A percentile compares a stretch with the other conserved stretches of the same genome.
These are phyloP conservation scores for Candida labiduridarum DNA, from an alignment of 1,139 yeast genomes.

Conservation along the genomic window DNA sequence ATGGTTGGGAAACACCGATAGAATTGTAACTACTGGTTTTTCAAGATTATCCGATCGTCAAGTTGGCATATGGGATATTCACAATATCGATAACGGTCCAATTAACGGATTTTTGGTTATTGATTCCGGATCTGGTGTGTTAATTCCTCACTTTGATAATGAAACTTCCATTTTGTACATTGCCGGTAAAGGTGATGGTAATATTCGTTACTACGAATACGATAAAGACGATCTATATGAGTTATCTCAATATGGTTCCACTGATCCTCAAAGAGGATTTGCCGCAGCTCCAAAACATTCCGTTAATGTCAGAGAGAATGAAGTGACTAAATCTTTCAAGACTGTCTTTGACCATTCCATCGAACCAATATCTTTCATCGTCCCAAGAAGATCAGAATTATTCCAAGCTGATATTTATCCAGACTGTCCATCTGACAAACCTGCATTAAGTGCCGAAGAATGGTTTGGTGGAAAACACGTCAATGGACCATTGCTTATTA, in stretches of 20 bases:
- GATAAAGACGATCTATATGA: slow-evolving; percentile 80
- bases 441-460: slow-evolving; percentile 79
- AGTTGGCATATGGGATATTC: slow-evolving; percentile 88
- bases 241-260: slow-evolving; percentile 82
- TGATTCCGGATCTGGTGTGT: slow-evolving; percentile 90
- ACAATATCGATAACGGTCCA: slow-evolving; percentile 74
- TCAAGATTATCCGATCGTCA: slow-evolving; percentile 93
- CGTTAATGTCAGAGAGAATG: slow-evolving; percentile 81
- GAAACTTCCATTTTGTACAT: slow-evolving; percentile 78
- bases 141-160: slow-evolving; percentile 87
- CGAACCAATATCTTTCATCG: slow-evolving; percentile 89
- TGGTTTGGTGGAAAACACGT: slow-evolving; percentile 79
- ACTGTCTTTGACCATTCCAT: slow-evolving; percentile 79
- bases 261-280: slow-evolving; percentile 95
- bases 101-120: slow-evolving; percentile 83
- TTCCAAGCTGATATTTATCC: slow-evolving; percentile 94
- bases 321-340: slow-evolving; percentile 78
- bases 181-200: slow-evolving; percentile 99
- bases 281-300: slow-evolving; percentile 84
- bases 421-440: slow-evolving; percentile 77
- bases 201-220: slow-evolving; percentile 88
- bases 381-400: slow-evolving; percentile 90
- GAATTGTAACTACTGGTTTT: slow-evolving; percentile 94
- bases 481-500: slow-evolving; percentile 79
- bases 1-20: slow-evolving; percentile 87